These are phyloP conservation scores for Cymbidium sinense DNA, from an alignment of 106 monocot species.

Conservation along the genomic window DNA sequence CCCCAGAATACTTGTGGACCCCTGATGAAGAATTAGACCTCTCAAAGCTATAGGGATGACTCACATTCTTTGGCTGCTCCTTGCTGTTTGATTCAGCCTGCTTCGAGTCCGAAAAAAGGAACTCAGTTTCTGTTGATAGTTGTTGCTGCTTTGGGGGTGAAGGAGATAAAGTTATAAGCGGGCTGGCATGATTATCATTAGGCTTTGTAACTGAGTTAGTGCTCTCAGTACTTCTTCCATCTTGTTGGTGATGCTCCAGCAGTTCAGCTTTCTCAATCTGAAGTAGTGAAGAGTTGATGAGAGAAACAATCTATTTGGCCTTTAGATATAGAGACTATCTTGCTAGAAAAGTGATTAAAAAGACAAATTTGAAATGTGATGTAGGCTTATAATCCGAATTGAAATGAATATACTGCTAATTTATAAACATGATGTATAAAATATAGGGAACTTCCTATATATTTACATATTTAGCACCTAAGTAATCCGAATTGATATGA, in stretches of 20 bases:
- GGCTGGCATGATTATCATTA: not conserved
- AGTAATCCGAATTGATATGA: too few species aligned
- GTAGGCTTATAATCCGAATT: not conserved
- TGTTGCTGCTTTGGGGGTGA: not conserved
- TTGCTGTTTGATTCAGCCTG: not conserved
- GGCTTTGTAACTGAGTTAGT: not conserved
- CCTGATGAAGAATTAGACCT: not conserved
- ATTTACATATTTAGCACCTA: too few species aligned
- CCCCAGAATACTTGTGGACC: not conserved
- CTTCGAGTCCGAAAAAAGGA: not conserved
- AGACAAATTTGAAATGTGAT: not conserved
- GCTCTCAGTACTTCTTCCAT: not conserved
- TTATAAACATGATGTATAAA: not conserved
- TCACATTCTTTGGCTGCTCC: not conserved
- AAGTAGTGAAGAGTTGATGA: not conserved
- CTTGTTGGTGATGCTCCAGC: not conserved
- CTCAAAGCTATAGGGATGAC: not conserved
- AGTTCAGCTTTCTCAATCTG: not conserved
- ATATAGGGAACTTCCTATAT: too few species aligned
- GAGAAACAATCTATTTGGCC: not conserved
- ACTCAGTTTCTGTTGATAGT: not conserved
- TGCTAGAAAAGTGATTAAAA: not conserved
- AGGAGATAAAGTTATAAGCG: not conserved
- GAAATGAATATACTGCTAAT: not conserved
- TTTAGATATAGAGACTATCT: not conserved